A percentile compares a stretch with the other conserved stretches of the same genome.
Evolutionary conservation across 768 basidiomycete species (phyloP).

Genomic region (Mycena belliarum): DNA sequence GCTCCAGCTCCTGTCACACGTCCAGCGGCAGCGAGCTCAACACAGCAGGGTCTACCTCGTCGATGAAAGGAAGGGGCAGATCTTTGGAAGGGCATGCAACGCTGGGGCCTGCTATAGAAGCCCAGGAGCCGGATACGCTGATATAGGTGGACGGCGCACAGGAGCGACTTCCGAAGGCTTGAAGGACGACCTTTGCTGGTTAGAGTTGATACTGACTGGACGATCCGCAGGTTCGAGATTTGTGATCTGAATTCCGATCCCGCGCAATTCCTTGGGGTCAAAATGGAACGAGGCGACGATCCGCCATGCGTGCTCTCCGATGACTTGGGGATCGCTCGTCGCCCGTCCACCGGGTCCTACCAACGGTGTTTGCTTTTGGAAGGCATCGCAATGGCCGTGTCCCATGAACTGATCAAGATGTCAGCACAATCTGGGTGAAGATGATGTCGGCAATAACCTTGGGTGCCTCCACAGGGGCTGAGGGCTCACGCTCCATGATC

Average conservation of each 20-base stretch:
- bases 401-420: slow-evolving; percentile 72
- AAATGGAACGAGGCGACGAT: slow-evolving; percentile 73
- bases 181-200: slow-evolving; percentile 69
- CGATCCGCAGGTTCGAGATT: slow-evolving; percentile 68
- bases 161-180: slow-evolving; percentile 27
- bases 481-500: slow-evolving; percentile 83
- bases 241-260: slow-evolving; percentile 88
- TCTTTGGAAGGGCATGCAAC: too few species aligned
- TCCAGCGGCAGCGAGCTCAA: slow-evolving; percentile 72
- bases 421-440: background rate
- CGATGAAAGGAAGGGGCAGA: slow-evolving; percentile 58
- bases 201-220: slow-evolving; percentile 35
- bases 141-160: background rate
- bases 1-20: slow-evolving; percentile 66
- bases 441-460: slow-evolving; percentile 65
- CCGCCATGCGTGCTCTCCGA: slow-evolving; percentile 78
- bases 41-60: slow-evolving; percentile 72
- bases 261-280: slow-evolving; percentile 85
- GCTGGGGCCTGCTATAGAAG: too few species aligned
- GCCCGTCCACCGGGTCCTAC: slow-evolving; percentile 61
- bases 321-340: slow-evolving; percentile 69
- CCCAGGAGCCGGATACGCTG: slow-evolving; percentile 29
- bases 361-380: slow-evolving; percentile 72
- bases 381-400: slow-evolving; percentile 82
- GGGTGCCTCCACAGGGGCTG: slow-evolving; percentile 85